Evolutionary conservation across 306 rosid genomes (phyloP).

Genomic region (Potentilla sterilis): DNA sequence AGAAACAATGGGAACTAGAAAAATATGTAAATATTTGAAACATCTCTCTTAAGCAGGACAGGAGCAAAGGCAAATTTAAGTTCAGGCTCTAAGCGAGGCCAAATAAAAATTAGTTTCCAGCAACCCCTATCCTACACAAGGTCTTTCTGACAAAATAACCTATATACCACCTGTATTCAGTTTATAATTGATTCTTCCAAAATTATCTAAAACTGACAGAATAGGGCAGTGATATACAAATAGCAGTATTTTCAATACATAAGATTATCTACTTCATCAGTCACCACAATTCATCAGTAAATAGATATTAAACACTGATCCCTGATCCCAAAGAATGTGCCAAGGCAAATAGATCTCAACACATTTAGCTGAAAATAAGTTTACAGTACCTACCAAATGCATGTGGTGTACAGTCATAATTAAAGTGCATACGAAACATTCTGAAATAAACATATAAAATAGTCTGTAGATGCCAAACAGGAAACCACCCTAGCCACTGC

Average conservation of each 20-base stretch:
- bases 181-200: background rate
- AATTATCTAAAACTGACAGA: background rate
- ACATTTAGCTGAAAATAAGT: background rate
- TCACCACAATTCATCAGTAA: slow-evolving; percentile 15
- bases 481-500: slow-evolving; percentile 39
- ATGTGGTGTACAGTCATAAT: background rate
- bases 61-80: background rate
- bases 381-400: slow-evolving; percentile 11
- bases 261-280: background rate
- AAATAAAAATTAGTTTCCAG: background rate
- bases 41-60: background rate
- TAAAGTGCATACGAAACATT: slow-evolving; percentile 17
- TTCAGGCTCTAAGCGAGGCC: background rate
- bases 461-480: slow-evolving; percentile 34
- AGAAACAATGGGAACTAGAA: background rate
- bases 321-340: slow-evolving; percentile 3
- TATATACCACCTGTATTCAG: background rate
- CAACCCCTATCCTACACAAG: background rate
- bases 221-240: background rate
- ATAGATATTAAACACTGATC: background rate
- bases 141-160: background rate
- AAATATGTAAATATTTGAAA: background rate
- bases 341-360: slow-evolving; percentile 4
- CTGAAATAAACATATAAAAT: slow-evolving; percentile 24
- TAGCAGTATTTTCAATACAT: background rate